These are phyloP conservation scores for Dothidotthia symphoricarpi DNA, from an alignment of 2,329 filamentous ascomycete genomes.

Conservation along the genomic window DNA sequence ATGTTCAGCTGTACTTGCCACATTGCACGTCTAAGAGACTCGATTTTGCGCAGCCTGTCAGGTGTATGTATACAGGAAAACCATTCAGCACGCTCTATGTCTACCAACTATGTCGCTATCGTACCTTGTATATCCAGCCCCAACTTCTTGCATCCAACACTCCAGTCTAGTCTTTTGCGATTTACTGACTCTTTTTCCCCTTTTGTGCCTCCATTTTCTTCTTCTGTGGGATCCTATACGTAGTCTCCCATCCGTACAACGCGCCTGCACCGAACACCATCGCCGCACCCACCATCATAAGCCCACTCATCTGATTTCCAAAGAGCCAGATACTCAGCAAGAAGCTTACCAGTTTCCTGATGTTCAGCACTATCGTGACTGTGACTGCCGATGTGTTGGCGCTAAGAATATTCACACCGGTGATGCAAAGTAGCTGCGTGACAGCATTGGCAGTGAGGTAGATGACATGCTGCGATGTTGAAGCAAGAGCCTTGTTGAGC, in stretches of 20 bases:
- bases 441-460: slow-evolving; percentile 74
- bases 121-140: not conserved
- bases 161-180: not conserved
- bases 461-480: slow-evolving; percentile 64
- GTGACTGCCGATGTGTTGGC: slow-evolving; percentile 87
- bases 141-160: not conserved
- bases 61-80: too few relatives aligned
- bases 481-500: slow-evolving; percentile 31
- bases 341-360: slow-evolving; percentile 88
- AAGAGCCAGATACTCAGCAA: slow-evolving; percentile 92
- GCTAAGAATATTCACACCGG: slow-evolving; percentile 90
- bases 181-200: slow-evolving; percentile 29
- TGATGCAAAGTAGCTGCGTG: slow-evolving; percentile 93
- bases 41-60: too few relatives aligned
- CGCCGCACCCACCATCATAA: slow-evolving; percentile 76
- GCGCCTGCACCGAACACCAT: slow-evolving; percentile 91
- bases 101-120: too few relatives aligned
- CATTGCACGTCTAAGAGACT: too few relatives aligned
- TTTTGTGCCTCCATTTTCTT: slow-evolving; percentile 28
- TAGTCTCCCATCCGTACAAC: slow-evolving; percentile 77
- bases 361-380: slow-evolving; percentile 93
- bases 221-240: slow-evolving; percentile 46
- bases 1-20: too few relatives aligned
- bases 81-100: too few relatives aligned
- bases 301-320: slow-evolving; percentile 73